Percentiles rank a stretch among this genome's conserved stretches.
phyloP scores from a whole-genome alignment of 1,284 basidiomycete species.

The Fomitopsis betulina region DNA sequence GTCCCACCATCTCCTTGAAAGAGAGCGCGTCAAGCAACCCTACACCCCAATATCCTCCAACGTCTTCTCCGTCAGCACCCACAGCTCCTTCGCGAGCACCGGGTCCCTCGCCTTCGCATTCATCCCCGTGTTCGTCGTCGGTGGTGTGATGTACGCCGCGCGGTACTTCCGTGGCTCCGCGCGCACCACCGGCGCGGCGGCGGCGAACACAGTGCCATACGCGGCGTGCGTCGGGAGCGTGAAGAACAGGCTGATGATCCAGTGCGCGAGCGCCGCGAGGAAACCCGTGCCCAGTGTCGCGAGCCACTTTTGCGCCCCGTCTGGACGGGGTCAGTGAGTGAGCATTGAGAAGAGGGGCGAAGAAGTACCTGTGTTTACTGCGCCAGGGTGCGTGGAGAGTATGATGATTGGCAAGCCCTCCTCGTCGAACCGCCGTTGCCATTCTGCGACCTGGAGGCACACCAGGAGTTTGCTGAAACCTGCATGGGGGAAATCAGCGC shows the following conservation, averaged over 20 bases:
- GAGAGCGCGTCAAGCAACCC: neutral
- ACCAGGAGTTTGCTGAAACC: conserved; percentile 29
- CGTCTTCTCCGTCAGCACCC: conserved; percentile 36
- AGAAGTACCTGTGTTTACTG: conserved; percentile 35
- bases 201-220: conserved; percentile 41
- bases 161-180: conserved; percentile 36
- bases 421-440: conserved; percentile 23
- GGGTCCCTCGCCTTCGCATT: conserved; percentile 29
- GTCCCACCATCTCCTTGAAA: too few species aligned
- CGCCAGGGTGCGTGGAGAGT: conserved; percentile 29
- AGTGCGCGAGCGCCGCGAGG: conserved; percentile 13
- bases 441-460: conserved; percentile 22
- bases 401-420: conserved; percentile 27
- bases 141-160: conserved; percentile 40
- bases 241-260: conserved; percentile 25
- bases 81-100: conserved; percentile 38
- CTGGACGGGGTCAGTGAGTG: neutral
- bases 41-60: conserved; percentile 15
- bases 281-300: conserved; percentile 2
- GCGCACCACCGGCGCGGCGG: conserved; percentile 32
- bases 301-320: conserved; percentile 3
- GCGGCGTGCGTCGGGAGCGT: conserved; percentile 34
- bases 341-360: conserved; percentile 7
- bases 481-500: neutral
- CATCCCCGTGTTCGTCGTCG: conserved; percentile 26